These are phyloP conservation scores for Fusarium vanettenii DNA, from an alignment of 2,329 filamentous ascomycete species.

Conservation along the genomic window DNA sequence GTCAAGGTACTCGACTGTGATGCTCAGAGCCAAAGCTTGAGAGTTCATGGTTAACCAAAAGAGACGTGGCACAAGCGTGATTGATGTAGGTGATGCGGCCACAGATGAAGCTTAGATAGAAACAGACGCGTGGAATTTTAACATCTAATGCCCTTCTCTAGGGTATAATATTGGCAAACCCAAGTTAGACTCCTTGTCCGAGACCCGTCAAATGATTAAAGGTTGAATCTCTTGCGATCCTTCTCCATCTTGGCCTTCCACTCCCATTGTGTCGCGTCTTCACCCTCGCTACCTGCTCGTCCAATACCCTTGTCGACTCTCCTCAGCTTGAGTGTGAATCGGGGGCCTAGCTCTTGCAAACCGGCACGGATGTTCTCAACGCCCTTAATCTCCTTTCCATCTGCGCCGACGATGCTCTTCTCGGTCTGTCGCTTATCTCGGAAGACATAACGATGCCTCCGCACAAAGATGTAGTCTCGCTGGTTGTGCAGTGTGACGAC, in stretches of 20 bases:
- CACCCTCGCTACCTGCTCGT: constrained; percentile 73
- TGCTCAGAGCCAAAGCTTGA: constrained; percentile 57
- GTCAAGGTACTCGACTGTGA: constrained; percentile 59
- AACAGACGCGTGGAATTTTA: background rate
- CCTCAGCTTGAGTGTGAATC: constrained; percentile 81
- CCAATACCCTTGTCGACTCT: constrained; percentile 91
- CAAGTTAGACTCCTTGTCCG: constrained; percentile 17
- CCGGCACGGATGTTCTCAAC: constrained; percentile 88
- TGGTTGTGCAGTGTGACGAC: constrained; percentile 95
- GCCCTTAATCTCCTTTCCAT: constrained; percentile 86
- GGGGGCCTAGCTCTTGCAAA: constrained; percentile 88
- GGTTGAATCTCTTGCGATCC: constrained; percentile 89
- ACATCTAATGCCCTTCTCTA: constrained; percentile 4
- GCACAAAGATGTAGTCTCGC: constrained; percentile 94
- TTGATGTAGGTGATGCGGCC: too few relatives aligned
- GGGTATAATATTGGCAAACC: constrained; percentile 16
- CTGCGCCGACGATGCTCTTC: constrained; percentile 83
- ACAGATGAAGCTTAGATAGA: background rate
- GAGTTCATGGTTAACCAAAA: background rate
- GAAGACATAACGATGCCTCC: constrained; percentile 92
- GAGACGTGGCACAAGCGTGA: too few relatives aligned
- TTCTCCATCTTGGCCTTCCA: constrained; percentile 98
- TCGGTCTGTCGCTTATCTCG: constrained; percentile 88
- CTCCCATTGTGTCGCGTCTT: constrained; percentile 88
- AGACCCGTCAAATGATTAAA: constrained; percentile 62